Conservation (phyloP, 2,329 filamentous ascomycete species). For the Aspergillus pseudoglaucus region DNA sequence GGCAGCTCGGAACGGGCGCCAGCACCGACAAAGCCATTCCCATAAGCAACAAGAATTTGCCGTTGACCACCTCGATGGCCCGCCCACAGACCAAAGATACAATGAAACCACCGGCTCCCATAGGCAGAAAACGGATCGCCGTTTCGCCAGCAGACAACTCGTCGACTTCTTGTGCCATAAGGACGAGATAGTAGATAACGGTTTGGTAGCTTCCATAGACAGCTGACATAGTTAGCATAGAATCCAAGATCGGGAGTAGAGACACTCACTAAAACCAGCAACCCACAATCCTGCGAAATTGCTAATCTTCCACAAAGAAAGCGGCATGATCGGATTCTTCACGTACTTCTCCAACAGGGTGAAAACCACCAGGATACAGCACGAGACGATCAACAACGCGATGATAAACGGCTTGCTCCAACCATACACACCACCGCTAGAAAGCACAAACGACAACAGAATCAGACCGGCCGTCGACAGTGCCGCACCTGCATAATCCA, state of each 20-base stretch:
- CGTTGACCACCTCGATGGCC: conserved; percentile 34
- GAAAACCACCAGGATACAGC: conserved; percentile 35
- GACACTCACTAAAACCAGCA: conserved; percentile 33
- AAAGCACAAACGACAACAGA: conserved; percentile 40
- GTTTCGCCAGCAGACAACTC: conserved; percentile 34
- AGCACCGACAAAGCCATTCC: conserved; percentile 32
- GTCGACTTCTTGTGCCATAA: conserved; percentile 37
- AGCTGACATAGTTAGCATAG: conserved; percentile 18
- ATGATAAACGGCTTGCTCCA: conserved; percentile 43
- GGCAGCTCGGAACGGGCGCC: conserved; percentile 30
- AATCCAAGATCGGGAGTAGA: accelerated
- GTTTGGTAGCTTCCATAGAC: conserved; percentile 40
- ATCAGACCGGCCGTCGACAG: conserved; percentile 40
- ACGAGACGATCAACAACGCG: conserved; percentile 32
- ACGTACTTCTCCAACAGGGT: conserved; percentile 39
- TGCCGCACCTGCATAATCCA: conserved; percentile 39
- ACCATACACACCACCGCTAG: conserved; percentile 42
- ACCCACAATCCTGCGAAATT: conserved; percentile 44
- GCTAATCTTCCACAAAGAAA: conserved; percentile 41
- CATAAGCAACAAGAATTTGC: conserved; percentile 29
- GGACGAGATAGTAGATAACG: conserved; percentile 38
- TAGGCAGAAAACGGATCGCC: conserved; percentile 37
- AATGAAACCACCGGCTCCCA: conserved; percentile 35
- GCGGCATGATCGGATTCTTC: conserved; percentile 41
- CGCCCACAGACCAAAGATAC: conserved; percentile 30